Conservation (phyloP, 495 filamentous ascomycete genomes). For the Talaromyces thailandensis region DNA sequence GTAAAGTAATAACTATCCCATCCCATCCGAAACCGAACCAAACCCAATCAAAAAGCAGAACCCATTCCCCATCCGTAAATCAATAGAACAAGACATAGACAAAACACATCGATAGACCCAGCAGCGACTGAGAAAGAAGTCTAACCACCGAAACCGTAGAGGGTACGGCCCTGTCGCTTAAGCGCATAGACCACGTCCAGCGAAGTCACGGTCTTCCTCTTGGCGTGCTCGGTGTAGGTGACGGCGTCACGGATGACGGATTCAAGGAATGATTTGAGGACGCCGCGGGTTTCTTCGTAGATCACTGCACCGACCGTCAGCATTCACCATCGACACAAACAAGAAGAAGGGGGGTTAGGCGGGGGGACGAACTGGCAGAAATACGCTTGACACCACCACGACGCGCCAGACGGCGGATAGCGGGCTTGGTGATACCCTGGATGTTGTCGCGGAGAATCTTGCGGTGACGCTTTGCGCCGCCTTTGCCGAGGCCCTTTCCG, state of each 20-base stretch:
- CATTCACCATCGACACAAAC: background rate
- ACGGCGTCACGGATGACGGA: slow-evolving; percentile 81
- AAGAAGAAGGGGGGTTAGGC: background rate
- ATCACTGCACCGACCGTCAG: slow-evolving; percentile 35
- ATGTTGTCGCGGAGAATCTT: slow-evolving; percentile 99
- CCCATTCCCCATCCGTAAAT: background rate
- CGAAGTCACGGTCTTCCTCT: slow-evolving; percentile 95
- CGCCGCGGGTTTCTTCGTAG: slow-evolving; percentile 61
- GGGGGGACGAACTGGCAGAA: slow-evolving; percentile 40
- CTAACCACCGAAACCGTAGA: slow-evolving; percentile 99
- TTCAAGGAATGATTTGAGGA: slow-evolving; percentile 59
- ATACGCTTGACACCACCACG: slow-evolving; percentile 60
- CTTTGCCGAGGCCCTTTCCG: slow-evolving; percentile 78
- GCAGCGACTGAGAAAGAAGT: slow-evolving; percentile 8
- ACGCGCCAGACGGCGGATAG: slow-evolving; percentile 57
- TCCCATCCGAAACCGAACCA: background rate
- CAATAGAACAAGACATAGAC: background rate
- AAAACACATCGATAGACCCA: slow-evolving; percentile 5
- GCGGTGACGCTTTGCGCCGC: slow-evolving; percentile 96
- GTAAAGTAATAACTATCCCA: background rate
- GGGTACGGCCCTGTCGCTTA: slow-evolving; percentile 90
- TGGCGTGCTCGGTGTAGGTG: slow-evolving; percentile 96
- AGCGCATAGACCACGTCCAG: slow-evolving; percentile 93
- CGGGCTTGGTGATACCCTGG: slow-evolving; percentile 72
- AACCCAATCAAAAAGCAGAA: background rate